These are phyloP conservation scores for Candida tallmaniae DNA, from an alignment of 805 yeast genomes.

Conservation along the genomic window DNA sequence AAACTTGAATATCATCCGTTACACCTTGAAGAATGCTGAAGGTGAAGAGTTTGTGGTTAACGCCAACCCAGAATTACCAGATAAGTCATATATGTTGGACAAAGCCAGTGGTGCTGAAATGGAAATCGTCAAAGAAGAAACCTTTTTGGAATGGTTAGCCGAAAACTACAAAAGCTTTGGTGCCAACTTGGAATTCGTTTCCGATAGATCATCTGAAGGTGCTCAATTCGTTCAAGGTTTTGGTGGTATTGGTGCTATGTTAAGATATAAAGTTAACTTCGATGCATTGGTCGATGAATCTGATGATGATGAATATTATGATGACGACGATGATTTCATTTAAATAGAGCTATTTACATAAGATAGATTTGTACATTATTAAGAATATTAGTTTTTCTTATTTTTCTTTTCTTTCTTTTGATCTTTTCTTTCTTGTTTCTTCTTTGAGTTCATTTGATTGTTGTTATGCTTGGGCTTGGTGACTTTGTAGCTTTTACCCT, in stretches of 20 bases:
- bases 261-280: conserved; percentile 95
- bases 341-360: conserved; percentile 3
- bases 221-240: conserved; percentile 97
- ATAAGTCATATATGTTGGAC: conserved; percentile 73
- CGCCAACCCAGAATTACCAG: conserved; percentile 67
- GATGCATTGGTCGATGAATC: conserved; percentile 89
- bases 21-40: conserved; percentile 77
- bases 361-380: conserved; percentile 1
- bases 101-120: conserved; percentile 85
- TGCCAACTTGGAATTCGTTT: conserved; percentile 92
- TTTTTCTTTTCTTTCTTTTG: conserved; percentile 4
- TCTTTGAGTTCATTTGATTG: conserved; percentile 5
- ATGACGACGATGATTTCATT: conserved; percentile 53
- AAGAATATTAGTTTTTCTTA: conserved; percentile 1
- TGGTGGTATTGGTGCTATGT: conserved; percentile 97
- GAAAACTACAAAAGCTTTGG: conserved; percentile 94
- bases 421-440: conserved; percentile 3
- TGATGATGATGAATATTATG: conserved; percentile 81
- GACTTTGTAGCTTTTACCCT: conserved; percentile 13
- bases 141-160: conserved; percentile 95
- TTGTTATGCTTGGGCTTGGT: conserved; percentile 4
- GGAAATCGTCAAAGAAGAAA: conserved; percentile 81
- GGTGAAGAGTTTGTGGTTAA: conserved; percentile 72
- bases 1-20: conserved; percentile 81
- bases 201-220: conserved; percentile 96